phyloP scores from a whole-genome alignment of 1,284 basidiomycete genomes.

The Cyathus pygmaeus region DNA sequence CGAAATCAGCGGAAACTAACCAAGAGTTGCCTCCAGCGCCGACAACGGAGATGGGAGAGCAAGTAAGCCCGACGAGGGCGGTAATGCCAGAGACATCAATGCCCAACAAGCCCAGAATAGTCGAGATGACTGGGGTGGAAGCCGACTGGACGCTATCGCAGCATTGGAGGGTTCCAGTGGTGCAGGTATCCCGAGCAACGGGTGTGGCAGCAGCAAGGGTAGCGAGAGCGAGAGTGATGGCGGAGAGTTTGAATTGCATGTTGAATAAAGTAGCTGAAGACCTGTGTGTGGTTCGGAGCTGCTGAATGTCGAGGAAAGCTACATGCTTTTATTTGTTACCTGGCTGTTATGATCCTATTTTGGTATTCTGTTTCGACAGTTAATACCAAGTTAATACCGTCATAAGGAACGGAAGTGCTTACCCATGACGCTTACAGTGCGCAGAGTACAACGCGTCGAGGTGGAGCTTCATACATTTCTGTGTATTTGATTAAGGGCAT shows the following conservation, averaged over 20 bases:
- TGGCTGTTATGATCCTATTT: no score
- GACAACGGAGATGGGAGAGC: conserved; percentile 30
- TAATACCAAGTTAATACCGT: no score
- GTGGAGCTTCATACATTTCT: no score
- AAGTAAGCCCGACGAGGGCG: conserved; percentile 29
- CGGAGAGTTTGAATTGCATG: conserved; percentile 32
- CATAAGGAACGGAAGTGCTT: no score
- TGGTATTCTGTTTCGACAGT: no score
- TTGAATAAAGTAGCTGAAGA: conserved; percentile 5
- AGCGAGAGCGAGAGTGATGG: conserved; percentile 17
- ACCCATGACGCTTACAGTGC: no score
- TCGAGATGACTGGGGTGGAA: conserved; percentile 10
- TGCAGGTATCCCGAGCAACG: conserved; percentile 6
- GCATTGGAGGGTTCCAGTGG: conserved; percentile 23
- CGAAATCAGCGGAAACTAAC: conserved; percentile 11
- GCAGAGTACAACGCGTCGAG: no score
- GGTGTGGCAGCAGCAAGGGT: conserved; percentile 34
- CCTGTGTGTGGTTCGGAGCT: no score
- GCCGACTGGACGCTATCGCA: conserved; percentile 23
- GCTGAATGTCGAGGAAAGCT: no score
- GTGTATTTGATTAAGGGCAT: no score
- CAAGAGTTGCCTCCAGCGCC: conserved; percentile 28
- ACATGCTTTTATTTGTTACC: no score
- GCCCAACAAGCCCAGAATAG: conserved; percentile 27
- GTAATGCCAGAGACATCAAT: conserved; percentile 25